Evolutionary conservation across 1,284 basidiomycete species (phyloP), one percentile per base, ranked within the genome.

Genomic region (Bothia castanella): DNA sequence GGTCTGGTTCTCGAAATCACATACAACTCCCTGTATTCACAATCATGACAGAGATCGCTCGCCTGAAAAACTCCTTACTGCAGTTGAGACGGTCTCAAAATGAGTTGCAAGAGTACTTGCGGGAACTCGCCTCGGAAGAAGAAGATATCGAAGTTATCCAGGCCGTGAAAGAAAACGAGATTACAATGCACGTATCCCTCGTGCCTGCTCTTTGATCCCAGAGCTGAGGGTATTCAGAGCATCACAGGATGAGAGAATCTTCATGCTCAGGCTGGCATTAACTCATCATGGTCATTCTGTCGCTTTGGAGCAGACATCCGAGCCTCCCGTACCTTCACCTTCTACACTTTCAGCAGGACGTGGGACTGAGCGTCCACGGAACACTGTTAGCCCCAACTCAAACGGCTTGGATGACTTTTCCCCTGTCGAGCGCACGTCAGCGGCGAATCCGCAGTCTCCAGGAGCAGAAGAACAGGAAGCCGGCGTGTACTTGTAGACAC

Each of bases 161-260:
- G 31, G 80, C 78, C 5, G 58, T 75, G 10, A 63, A 71, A 47
- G 82, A 84, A 68, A 83, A 83, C 58, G 72, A 77, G 49, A 61
- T 58, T 10, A 76, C 77, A 17, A 80, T 83, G 63, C 64, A 67
- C 37, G 66, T 64, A 52, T 49, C 35, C 36, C 35, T 54, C 14
- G n/a, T 19, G 17, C 8, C 34, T 27, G 30, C 7, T 23, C 30
- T 19, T 39, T 49, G 36, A 45, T 38, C 39, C 46, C 19, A 39
- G 36, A 25, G 38, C 65, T 65, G 42, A 67, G 35, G 14, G 27
- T 34, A 19, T 55, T 36, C 58, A 89, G 86, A 57, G 83, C 76
- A 6, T 85, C 85, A 7, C 87, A 89, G 65, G 76, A 82, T 60
- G 86, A 89, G 62, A 74, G 86, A 8, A 78, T 89, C 54, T 68